A percentile compares a stretch with the other conserved stretches of the same genome.
Evolutionary conservation across 2,329 filamentous ascomycete genomes (phyloP).

Genomic region (Fusarium hostae): DNA sequence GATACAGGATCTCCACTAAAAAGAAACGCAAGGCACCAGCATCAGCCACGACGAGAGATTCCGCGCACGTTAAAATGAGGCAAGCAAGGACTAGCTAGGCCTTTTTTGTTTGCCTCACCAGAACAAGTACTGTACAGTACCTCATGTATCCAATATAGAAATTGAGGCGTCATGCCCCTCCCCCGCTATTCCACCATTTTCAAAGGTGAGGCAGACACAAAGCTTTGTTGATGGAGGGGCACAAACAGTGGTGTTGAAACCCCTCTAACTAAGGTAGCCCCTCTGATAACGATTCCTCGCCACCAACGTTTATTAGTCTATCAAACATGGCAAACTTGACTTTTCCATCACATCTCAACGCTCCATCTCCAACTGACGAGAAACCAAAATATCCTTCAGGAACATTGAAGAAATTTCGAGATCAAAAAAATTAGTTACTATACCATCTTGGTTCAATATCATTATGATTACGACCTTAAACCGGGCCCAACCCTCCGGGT

Average conservation of each 20-base stretch:
- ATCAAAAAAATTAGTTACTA: background rate
- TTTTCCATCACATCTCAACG: constrained; percentile 1
- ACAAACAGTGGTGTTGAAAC: background rate
- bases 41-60: constrained; percentile 9
- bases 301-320: background rate
- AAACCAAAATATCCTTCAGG: background rate
- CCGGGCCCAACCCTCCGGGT: constrained; percentile 12
- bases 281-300: constrained; percentile 4
- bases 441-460: background rate
- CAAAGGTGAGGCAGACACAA: constrained; percentile 1
- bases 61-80: background rate
- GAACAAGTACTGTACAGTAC: background rate
- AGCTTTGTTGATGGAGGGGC: constrained; percentile 19
- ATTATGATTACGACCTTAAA: background rate
- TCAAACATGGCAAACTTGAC: background rate
- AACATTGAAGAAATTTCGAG: constrained; percentile 16
- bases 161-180: constrained; percentile 22
- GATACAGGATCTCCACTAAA: constrained; percentile 17
- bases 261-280: background rate
- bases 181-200: constrained; percentile 22
- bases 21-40: constrained; percentile 25
- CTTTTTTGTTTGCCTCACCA: background rate
- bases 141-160: background rate
- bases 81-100: background rate
- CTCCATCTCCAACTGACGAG: background rate